Percentiles rank a stretch among this genome's conserved stretches.
These are phyloP conservation scores for Meyerozyma athensensis DNA, from an alignment of 1,139 yeast species.

Conservation along the genomic window DNA sequence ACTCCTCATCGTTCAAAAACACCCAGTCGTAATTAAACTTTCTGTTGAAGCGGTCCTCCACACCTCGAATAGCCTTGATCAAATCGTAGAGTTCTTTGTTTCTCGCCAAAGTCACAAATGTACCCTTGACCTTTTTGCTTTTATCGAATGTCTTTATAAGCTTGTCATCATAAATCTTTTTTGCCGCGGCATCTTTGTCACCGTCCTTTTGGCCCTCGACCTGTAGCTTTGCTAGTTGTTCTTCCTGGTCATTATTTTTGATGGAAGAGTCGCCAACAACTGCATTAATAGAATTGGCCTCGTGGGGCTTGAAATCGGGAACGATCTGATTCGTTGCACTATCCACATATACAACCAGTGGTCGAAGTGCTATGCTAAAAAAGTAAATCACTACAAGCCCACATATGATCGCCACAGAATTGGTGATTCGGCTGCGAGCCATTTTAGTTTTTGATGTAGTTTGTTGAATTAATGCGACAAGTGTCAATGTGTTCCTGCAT, in stretches of 20 bases:
- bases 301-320: constrained; percentile 11
- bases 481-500: neutral
- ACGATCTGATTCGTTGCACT: constrained; percentile 18
- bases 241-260: constrained; percentile 17
- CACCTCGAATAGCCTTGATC: constrained; percentile 56
- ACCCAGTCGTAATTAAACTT: constrained; percentile 77
- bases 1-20: constrained; percentile 63
- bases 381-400: constrained; percentile 18
- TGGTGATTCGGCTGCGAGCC: constrained; percentile 15
- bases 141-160: no score
- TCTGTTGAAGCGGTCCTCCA: constrained; percentile 69
- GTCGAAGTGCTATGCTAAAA: constrained; percentile 14
- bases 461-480: constrained; percentile 3
- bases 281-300: neutral
- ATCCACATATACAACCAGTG: constrained; percentile 23
- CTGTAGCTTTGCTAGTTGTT: constrained; percentile 5
- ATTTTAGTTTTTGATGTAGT: neutral
- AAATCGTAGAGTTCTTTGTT: constrained; percentile 64
- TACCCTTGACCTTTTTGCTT: constrained; percentile 46
- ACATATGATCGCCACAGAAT: constrained; percentile 16
- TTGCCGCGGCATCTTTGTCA: constrained; percentile 4
- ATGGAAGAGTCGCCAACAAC: constrained; percentile 11
- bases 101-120: constrained; percentile 56
- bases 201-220: constrained; percentile 6
- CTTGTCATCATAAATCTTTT: neutral